Conservation (phyloP, 371 early-diverging fungal species). For the Syncephalastrum contaminatum region DNA sequence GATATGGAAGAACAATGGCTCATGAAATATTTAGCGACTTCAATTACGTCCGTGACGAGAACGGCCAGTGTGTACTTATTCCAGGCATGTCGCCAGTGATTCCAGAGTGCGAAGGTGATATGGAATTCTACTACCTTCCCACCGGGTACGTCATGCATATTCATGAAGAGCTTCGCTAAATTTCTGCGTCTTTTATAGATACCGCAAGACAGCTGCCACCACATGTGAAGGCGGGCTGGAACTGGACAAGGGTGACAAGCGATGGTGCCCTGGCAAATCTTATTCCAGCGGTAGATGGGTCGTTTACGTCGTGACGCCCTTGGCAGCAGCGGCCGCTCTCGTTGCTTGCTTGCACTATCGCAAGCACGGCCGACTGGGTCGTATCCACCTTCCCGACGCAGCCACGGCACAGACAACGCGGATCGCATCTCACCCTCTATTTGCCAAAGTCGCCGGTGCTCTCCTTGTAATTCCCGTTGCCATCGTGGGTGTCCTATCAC, state of each 20-base stretch:
- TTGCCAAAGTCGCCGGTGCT: constrained; percentile 40
- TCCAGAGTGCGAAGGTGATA: constrained; percentile 55
- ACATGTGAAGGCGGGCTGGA: constrained; percentile 62
- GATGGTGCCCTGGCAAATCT: constrained; percentile 67
- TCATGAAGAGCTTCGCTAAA: background rate
- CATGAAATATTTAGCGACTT: constrained; percentile 52
- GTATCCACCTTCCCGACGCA: constrained; percentile 42
- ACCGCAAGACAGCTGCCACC: constrained; percentile 78
- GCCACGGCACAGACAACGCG: constrained; percentile 13
- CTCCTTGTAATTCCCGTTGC: constrained; percentile 42
- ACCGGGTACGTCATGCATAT: constrained; percentile 35
- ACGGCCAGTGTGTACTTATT: constrained; percentile 64
- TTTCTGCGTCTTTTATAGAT: constrained; percentile 38
- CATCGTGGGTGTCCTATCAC: constrained; percentile 36
- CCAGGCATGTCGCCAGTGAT: constrained; percentile 56
- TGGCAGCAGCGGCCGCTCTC: constrained; percentile 35
- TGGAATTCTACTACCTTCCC: constrained; percentile 59
- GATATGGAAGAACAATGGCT: background rate
- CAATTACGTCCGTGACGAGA: constrained; percentile 67
- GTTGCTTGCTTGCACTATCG: constrained; percentile 37
- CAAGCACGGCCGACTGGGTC: constrained; percentile 35
- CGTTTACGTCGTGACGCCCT: constrained; percentile 35
- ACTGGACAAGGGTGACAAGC: constrained; percentile 57
- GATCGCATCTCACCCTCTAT: constrained; percentile 28
- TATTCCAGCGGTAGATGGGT: constrained; percentile 35